Conservation (phyloP, 2,329 filamentous ascomycete species). For the Coniosporium tulheliwenetii region DNA sequence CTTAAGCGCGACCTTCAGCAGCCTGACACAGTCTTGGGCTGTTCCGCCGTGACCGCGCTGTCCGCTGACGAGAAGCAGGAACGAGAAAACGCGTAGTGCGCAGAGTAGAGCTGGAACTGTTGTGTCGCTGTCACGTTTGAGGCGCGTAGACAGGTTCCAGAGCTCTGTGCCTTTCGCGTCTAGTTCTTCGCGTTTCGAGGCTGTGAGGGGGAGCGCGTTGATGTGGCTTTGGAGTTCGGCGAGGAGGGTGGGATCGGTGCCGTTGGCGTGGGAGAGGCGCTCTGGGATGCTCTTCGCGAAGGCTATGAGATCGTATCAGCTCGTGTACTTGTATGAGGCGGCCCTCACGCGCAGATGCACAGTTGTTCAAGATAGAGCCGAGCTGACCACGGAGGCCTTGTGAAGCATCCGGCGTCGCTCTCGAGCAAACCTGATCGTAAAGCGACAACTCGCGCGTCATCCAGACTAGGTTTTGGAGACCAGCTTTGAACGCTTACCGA, state of each 20-base stretch:
- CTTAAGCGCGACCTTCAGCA: slow-evolving; percentile 54
- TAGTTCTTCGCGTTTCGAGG: slow-evolving; percentile 29
- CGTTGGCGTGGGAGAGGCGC: slow-evolving; percentile 7
- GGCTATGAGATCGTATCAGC: slow-evolving; percentile 7
- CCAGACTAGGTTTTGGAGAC: no score
- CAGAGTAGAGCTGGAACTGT: slow-evolving; percentile 7
- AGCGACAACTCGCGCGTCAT: neutral
- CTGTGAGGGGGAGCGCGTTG: slow-evolving; percentile 18
- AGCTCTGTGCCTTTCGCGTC: slow-evolving; percentile 41
- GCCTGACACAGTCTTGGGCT: slow-evolving; percentile 28
- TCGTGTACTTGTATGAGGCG: no score
- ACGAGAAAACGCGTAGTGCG: slow-evolving; percentile 42
- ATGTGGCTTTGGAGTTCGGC: slow-evolving; percentile 25
- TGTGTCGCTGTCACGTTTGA: slow-evolving; percentile 12
- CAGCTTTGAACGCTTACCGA: neutral
- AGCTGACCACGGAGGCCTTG: no score
- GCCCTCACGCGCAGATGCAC: no score
- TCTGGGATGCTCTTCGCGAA: slow-evolving; percentile 15
- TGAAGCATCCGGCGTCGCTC: no score
- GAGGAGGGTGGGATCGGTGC: slow-evolving; percentile 9
- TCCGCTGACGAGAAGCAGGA: slow-evolving; percentile 49
- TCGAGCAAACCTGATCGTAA: neutral
- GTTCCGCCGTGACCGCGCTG: slow-evolving; percentile 17
- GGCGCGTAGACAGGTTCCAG: slow-evolving; percentile 51
- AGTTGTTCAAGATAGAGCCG: no score